These are phyloP conservation scores for Phytophthora sp. DNA, from an alignment of 352 stramenopile genomes.

Conservation along the genomic window DNA sequence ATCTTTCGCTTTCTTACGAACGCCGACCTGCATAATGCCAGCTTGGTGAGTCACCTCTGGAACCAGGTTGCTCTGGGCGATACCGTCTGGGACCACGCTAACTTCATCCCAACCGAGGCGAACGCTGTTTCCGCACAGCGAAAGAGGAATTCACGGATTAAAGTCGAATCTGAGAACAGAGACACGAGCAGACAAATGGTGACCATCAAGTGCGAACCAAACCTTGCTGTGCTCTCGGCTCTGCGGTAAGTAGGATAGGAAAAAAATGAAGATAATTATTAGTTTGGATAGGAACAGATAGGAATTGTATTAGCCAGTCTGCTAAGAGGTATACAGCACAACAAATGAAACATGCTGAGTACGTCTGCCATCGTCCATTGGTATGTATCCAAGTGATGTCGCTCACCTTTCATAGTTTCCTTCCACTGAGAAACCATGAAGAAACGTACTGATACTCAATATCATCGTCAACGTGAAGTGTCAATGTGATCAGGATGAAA, in stretches of 20 bases:
- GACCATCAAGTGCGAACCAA: constrained; percentile 24
- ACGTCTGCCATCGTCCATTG: constrained; percentile 1
- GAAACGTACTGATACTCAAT: not conserved
- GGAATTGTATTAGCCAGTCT: constrained; percentile 33
- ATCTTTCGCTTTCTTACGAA: constrained; percentile 84
- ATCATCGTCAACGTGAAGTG: not conserved
- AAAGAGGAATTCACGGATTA: too few relatives aligned
- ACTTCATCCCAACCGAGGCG: constrained; percentile 48
- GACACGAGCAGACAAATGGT: constrained; percentile 7
- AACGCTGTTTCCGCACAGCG: constrained; percentile 12
- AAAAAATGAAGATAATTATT: constrained; percentile 37
- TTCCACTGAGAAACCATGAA: constrained; percentile 18
- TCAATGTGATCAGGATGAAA: constrained; percentile 17
- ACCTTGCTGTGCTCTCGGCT: constrained; percentile 31
- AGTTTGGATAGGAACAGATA: constrained; percentile 28
- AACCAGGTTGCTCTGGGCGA: constrained; percentile 78
- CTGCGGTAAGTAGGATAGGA: constrained; percentile 33
- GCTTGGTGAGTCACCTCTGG: constrained; percentile 85
- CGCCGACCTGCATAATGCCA: constrained; percentile 83
- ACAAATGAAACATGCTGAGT: constrained; percentile 15
- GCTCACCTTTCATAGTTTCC: not conserved
- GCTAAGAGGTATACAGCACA: constrained; percentile 10
- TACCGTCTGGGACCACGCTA: constrained; percentile 80
- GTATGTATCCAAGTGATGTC: not conserved
- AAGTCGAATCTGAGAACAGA: too few relatives aligned